Conservation (phyloP, 371 early-diverging fungal genomes). For the Cokeromyces recurvatus region DNA sequence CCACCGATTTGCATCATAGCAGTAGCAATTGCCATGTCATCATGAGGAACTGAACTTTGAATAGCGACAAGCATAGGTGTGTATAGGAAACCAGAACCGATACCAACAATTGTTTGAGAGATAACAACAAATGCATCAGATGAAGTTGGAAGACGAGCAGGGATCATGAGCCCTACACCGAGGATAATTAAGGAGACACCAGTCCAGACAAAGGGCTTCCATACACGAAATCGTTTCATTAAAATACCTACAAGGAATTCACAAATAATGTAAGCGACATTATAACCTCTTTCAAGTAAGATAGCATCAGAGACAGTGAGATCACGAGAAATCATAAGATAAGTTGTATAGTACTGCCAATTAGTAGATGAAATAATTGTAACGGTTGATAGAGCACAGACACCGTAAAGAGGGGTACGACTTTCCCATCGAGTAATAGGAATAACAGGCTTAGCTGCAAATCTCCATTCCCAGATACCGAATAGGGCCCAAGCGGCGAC, state of each 20-base stretch:
- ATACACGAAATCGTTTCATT: conserved; percentile 41
- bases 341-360: conserved; percentile 34
- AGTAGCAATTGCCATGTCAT: conserved; percentile 36
- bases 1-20: conserved; percentile 34
- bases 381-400: conserved; percentile 36
- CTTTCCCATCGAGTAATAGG: conserved; percentile 40
- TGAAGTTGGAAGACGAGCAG: conserved; percentile 32
- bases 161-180: conserved; percentile 40
- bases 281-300: conserved; percentile 36
- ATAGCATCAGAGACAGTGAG: conserved; percentile 19
- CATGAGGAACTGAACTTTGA: conserved; percentile 34
- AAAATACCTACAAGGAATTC: conserved; percentile 29
- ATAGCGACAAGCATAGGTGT: conserved; percentile 30
- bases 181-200: conserved; percentile 54
- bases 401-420: conserved; percentile 41
- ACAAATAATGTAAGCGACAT: conserved; percentile 28
- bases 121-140: conserved; percentile 32
- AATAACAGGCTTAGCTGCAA: conserved; percentile 41
- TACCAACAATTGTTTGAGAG: conserved; percentile 36
- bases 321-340: conserved; percentile 41
- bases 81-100: conserved; percentile 32
- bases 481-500: conserved; percentile 24
- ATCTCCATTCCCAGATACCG: conserved; percentile 43
- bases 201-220: conserved; percentile 49
- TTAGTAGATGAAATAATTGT: conserved; percentile 40